A percentile compares a stretch with the other conserved stretches of the same genome.
Evolutionary conservation across 169 alveolate species (phyloP).

Genomic region (Theileria sp.): DNA sequence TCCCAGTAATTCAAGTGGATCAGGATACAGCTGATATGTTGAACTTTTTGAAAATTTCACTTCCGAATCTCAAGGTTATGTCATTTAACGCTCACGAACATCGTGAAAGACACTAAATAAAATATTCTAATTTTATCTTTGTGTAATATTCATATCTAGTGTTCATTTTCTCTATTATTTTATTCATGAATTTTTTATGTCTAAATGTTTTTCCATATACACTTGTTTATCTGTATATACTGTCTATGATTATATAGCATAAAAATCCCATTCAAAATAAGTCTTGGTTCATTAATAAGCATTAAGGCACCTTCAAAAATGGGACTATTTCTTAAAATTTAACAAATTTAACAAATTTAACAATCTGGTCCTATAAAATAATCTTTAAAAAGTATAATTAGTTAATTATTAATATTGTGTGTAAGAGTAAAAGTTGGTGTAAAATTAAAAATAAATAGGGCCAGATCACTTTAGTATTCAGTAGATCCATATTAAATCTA

Average conservation of each 20-base stretch:
- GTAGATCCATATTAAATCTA: background rate
- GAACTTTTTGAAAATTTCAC: constrained; percentile 76
- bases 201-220: background rate
- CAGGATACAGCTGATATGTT: constrained; percentile 88
- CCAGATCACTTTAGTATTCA: background rate
- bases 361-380: too few species aligned
- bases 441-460: background rate
- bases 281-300: background rate
- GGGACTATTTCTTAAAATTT: background rate
- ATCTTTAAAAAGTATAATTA: too few species aligned
- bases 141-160: background rate
- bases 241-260: background rate
- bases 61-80: constrained; percentile 77
- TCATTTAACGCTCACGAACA: constrained; percentile 52
- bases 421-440: background rate
- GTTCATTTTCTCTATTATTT: background rate
- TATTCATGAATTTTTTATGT: background rate
- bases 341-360: too few species aligned
- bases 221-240: too few species aligned
- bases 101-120: constrained; percentile 32
- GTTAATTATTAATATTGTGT: background rate
- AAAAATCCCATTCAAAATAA: background rate
- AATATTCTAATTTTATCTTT: constrained; percentile 1
- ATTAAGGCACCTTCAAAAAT: background rate
- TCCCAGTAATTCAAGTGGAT: constrained; percentile 84